phyloP scores from a whole-genome alignment of 2,329 filamentous ascomycete species.

The Diplodia scrobiculata region DNA sequence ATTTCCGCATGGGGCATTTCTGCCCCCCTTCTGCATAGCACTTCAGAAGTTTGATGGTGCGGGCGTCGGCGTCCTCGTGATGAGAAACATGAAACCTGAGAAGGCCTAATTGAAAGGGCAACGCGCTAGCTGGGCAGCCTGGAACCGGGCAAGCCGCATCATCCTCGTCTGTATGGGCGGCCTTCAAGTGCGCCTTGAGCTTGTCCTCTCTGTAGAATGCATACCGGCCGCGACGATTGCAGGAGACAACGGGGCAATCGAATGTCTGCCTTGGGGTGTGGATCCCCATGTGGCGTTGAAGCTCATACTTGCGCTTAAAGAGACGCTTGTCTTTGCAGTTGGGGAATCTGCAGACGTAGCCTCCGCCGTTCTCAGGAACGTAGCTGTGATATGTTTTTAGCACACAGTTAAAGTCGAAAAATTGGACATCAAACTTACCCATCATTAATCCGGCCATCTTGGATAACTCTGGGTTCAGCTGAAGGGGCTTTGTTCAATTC shows the following conservation, averaged over 20 bases:
- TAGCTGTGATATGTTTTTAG: neutral
- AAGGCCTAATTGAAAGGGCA: neutral
- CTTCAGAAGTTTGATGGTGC: neutral
- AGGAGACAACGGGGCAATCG: neutral
- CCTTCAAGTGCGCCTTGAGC: neutral
- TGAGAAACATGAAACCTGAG: neutral
- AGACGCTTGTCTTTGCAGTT: neutral
- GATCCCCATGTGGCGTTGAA: neutral
- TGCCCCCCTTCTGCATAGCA: neutral
- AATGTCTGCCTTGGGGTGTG: neutral
- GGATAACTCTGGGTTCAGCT: too few species aligned
- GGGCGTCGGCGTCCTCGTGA: neutral
- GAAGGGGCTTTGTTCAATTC: too few species aligned
- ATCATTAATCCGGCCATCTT: too few species aligned
- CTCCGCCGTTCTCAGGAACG: neutral
- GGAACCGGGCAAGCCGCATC: neutral
- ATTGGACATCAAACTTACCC: too few species aligned
- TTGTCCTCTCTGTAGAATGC: conserved; percentile 6
- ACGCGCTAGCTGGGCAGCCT: neutral
- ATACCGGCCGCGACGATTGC: neutral
- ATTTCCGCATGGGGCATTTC: conserved; percentile 2
- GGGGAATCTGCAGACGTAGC: neutral
- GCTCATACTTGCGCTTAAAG: conserved; percentile 2
- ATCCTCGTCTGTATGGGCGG: neutral
- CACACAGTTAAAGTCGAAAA: too few species aligned